Evolutionary conservation across 306 rosid species (phyloP), one percentile per base, ranked within the genome.

Genomic region (Castanea crenata): DNA sequence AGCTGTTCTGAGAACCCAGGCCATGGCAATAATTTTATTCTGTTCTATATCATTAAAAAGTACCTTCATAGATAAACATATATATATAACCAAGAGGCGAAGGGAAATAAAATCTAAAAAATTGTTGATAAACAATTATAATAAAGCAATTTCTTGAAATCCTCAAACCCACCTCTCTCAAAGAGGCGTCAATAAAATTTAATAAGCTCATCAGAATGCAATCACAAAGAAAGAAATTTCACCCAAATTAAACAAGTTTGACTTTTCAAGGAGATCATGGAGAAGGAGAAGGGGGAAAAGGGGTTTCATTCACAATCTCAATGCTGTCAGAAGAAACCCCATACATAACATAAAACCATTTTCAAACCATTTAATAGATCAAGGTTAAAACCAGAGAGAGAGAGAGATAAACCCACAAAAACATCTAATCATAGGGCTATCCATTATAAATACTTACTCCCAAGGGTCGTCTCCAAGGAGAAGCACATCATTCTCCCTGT

Each of bases 381-480:
- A 46, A 71, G 38, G 35, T 55, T 44, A 9, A 34, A 70, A 18
- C 44, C 46, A 35, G 49, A 34, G 6, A 67, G 13, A 19, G 35
- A 15, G 12, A 34, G 78, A 64, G 27, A 41, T 11, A 72, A 15
- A 41, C 51, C 11, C 72, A 1, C 10, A 14, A 67, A 64, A 67
- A 9, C 11, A 35, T 67, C 25, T n/a, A 59, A 9, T n/a, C 76
- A 59, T n/a, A 32, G 19, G 49, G 15, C 49, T 6, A 59, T 57
- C 34, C 44, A 59, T 25, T 81, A 85, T 21, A 49, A 29, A 85
- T 41, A 84, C 97, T 93, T 89, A 91, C 97, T 93, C 96, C 97
- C 97, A 93, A 25, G 97, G 97, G 69, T 89, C 97, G 74, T 93
- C 97, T 52, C 97, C 97, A 88, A 93, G 97, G 92, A 93, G 97